phyloP scores from a whole-genome alignment of 1,284 basidiomycete species.

The Ustilago lituana region DNA sequence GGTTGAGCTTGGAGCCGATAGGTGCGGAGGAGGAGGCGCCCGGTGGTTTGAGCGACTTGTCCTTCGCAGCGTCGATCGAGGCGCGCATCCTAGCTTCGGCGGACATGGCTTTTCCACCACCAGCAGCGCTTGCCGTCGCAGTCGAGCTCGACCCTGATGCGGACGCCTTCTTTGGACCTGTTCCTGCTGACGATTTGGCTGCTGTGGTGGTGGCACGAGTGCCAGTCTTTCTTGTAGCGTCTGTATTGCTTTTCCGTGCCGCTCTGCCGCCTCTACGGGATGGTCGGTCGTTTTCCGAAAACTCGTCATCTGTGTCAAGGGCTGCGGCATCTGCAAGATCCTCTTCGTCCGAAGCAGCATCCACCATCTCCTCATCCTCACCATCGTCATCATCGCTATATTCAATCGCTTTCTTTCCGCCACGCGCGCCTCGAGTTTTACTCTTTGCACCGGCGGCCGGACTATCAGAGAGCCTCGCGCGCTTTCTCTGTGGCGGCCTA shows the following conservation, averaged over 20 bases:
- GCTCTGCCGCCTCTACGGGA: slow-evolving; percentile 6
- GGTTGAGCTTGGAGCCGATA: slow-evolving; percentile 26
- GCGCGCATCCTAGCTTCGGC: slow-evolving; percentile 38
- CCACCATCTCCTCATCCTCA: slow-evolving; percentile 33
- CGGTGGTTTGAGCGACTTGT: slow-evolving; percentile 28
- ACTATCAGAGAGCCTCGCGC: slow-evolving; percentile 12
- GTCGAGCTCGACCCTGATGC: background rate
- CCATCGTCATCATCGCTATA: slow-evolving; percentile 24
- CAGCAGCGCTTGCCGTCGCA: background rate
- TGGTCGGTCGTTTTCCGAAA: slow-evolving; percentile 5
- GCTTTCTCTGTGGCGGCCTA: slow-evolving; percentile 22
- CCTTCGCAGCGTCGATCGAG: slow-evolving; percentile 39
- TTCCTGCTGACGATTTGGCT: slow-evolving; percentile 1
- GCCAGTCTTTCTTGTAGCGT: slow-evolving; percentile 5
- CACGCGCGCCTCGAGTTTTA: slow-evolving; percentile 1
- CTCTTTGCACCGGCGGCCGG: background rate
- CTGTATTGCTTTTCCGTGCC: slow-evolving; percentile 2
- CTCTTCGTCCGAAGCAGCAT: slow-evolving; percentile 30
- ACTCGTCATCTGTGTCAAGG: slow-evolving; percentile 18
- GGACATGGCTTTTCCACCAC: slow-evolving; percentile 25
- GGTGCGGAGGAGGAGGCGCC: slow-evolving; percentile 4
- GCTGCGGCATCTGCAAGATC: slow-evolving; percentile 21
- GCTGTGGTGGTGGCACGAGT: slow-evolving; percentile 1
- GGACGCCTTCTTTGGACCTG: slow-evolving; percentile 9
- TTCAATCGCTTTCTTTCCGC: slow-evolving; percentile 6